A percentile compares a stretch with the other conserved stretches of the same genome.
phyloP scores from a whole-genome alignment of 768 basidiomycete genomes.

The Lentinula aciculospora region DNA sequence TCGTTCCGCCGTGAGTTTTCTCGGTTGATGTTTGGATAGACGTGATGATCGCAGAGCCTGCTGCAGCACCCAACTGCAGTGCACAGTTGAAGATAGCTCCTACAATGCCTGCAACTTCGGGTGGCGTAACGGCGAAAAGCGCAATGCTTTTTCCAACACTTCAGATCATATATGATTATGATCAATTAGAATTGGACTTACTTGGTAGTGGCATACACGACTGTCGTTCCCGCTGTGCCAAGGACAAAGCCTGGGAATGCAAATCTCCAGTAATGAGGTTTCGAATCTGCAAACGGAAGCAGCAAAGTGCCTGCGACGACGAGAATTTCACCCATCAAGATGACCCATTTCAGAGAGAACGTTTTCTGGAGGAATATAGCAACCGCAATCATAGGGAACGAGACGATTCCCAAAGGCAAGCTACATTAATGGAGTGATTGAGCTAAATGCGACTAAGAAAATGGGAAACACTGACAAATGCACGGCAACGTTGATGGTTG shows the following conservation, averaged over 20 bases:
- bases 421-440: neutral
- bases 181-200: conserved; percentile 19
- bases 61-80: conserved; percentile 46
- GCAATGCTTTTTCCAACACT: conserved; percentile 31
- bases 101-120: conserved; percentile 45
- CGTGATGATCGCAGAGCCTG: conserved; percentile 41
- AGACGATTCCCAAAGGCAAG: neutral
- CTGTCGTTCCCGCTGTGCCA: conserved; percentile 39
- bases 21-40: conserved; percentile 44
- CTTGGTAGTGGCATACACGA: conserved; percentile 45
- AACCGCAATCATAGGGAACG: neutral
- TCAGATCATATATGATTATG: neutral
- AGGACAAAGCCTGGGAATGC: conserved; percentile 46
- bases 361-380: neutral
- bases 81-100: conserved; percentile 53
- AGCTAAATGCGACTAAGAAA: neutral
- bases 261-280: conserved; percentile 38
- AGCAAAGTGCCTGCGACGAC: conserved; percentile 32
- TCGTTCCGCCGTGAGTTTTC: conserved; percentile 21
- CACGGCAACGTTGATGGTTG: conserved; percentile 28
- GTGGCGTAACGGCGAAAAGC: conserved; percentile 41
- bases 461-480: conserved; percentile 31
- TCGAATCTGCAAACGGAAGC: conserved; percentile 33
- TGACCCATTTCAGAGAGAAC: conserved; percentile 36
- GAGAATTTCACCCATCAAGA: conserved; percentile 34